These are phyloP conservation scores for Scedosporium minutisporum DNA, from an alignment of 2,329 filamentous ascomycete species.

Conservation along the genomic window DNA sequence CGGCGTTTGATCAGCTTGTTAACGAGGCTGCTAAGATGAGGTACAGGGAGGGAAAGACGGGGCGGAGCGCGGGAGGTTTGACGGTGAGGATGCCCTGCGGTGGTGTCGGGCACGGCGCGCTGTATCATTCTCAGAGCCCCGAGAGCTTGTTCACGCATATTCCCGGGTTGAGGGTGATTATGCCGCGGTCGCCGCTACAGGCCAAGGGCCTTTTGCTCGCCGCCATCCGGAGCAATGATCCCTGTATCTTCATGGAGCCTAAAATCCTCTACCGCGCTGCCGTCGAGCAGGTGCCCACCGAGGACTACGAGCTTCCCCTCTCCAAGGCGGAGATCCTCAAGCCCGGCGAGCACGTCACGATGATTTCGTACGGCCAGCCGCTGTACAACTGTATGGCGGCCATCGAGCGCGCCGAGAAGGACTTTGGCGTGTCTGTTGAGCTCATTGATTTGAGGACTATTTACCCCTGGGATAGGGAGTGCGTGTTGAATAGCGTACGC, in stretches of 20 bases:
- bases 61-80: constrained; percentile 60
- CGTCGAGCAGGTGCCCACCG: constrained; percentile 80
- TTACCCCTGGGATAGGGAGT: constrained; percentile 84
- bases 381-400: constrained; percentile 75
- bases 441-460: constrained; percentile 81
- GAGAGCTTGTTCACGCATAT: constrained; percentile 84
- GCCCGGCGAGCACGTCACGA: constrained; percentile 67
- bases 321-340: constrained; percentile 80
- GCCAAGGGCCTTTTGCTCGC: constrained; percentile 79
- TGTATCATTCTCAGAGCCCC: constrained; percentile 84
- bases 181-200: constrained; percentile 77
- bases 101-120: constrained; percentile 76
- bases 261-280: constrained; percentile 88
- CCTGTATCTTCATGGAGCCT: constrained; percentile 87
- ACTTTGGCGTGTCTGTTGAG: constrained; percentile 69
- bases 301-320: constrained; percentile 71
- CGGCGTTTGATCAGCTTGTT: constrained; percentile 87
- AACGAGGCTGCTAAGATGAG: constrained; percentile 87
- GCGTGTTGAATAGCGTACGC: constrained; percentile 69
- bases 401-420: constrained; percentile 64
- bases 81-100: constrained; percentile 87
- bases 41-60: constrained; percentile 57
- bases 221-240: constrained; percentile 71
- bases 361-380: constrained; percentile 84
- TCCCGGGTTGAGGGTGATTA: constrained; percentile 74